Evolutionary conservation across 495 filamentous ascomycete species (phyloP).

Genomic region (Aspergillus nidulans): DNA sequence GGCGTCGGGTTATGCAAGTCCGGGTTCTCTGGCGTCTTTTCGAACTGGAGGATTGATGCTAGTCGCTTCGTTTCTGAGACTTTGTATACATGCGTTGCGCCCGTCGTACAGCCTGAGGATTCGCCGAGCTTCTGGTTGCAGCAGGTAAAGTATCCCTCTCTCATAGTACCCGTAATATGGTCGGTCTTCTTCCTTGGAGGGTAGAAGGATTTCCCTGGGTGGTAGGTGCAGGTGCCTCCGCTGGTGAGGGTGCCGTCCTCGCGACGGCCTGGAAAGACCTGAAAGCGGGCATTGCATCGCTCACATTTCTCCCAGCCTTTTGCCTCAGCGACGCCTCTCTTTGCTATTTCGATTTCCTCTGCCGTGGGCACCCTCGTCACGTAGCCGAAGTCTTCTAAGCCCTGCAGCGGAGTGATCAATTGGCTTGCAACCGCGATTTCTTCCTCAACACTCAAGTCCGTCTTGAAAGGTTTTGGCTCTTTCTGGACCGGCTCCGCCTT

Average conservation of each 20-base stretch:
- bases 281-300: constrained; percentile 78
- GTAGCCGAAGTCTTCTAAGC: constrained; percentile 67
- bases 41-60: constrained; percentile 73
- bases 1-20: constrained; percentile 30
- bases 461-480: constrained; percentile 46
- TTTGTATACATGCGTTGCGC: constrained; percentile 82
- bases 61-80: constrained; percentile 69
- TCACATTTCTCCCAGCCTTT: constrained; percentile 84
- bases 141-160: constrained; percentile 65
- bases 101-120: constrained; percentile 65
- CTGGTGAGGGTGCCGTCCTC: constrained; percentile 75
- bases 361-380: constrained; percentile 59
- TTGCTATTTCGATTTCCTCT: constrained; percentile 57
- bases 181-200: constrained; percentile 47
- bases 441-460: constrained; percentile 60
- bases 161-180: constrained; percentile 32
- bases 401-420: constrained; percentile 55
- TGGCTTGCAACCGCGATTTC: constrained; percentile 61
- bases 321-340: constrained; percentile 57
- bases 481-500: constrained; percentile 22
- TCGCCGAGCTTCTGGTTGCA: constrained; percentile 69
- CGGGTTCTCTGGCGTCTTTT: constrained; percentile 63
- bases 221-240: constrained; percentile 72
- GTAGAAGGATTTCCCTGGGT: constrained; percentile 61
- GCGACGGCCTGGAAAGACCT: constrained; percentile 85